Percentiles rank a stretch among this genome's conserved stretches.
phyloP scores from a whole-genome alignment of 257 asterid species.

The Solanum stenotomum region DNA sequence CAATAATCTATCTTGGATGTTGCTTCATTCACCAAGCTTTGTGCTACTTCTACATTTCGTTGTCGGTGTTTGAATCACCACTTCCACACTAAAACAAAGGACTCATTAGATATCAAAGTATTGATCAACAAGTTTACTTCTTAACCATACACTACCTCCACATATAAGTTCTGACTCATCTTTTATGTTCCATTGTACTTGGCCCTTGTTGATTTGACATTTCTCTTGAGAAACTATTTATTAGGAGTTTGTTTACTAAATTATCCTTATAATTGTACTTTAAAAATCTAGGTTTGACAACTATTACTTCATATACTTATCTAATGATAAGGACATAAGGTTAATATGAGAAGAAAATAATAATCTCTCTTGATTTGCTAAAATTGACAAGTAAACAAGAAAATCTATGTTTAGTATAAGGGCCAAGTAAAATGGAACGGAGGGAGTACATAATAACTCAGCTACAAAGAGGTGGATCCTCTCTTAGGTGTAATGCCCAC shows the following conservation, averaged over 20 bases:
- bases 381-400: neutral
- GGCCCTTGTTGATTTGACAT: neutral
- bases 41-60: neutral
- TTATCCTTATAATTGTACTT: neutral
- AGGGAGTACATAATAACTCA: neutral
- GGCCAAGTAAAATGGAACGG: neutral
- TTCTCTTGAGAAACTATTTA: neutral
- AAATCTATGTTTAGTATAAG: neutral
- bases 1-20: neutral
- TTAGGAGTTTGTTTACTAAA: neutral
- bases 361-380: neutral
- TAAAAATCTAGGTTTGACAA: neutral
- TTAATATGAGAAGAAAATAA: neutral
- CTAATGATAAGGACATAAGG: neutral
- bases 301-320: neutral
- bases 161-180: neutral
- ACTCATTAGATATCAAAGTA: neutral
- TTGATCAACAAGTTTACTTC: neutral
- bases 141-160: neutral
- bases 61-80: neutral
- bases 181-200: neutral
- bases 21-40: neutral
- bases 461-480: neutral
- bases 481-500: neutral
- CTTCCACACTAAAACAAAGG: neutral